Conservation (phyloP, 176 grass and related monocot genomes). For the Triticum timopheevii region DNA sequence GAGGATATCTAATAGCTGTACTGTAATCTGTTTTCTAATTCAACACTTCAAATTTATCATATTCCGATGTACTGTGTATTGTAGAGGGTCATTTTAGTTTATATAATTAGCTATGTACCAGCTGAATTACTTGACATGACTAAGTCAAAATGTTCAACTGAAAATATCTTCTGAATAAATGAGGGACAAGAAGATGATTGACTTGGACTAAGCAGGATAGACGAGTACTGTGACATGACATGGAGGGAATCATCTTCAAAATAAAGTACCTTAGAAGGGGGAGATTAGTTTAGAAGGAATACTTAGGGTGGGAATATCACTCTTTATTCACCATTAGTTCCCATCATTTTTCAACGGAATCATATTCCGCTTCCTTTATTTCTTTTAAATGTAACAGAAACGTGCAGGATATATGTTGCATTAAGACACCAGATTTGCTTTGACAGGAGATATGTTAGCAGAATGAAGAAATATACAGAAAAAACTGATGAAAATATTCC, state of each 20-base stretch:
- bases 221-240: background rate
- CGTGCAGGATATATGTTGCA: background rate
- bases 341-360: background rate
- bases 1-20: background rate
- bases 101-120: background rate
- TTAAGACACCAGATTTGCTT: background rate
- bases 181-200: background rate
- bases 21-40: background rate
- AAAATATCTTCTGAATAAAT: background rate
- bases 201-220: background rate
- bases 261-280: background rate
- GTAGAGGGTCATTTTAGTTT: background rate
- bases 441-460: background rate
- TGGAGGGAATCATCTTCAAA: background rate
- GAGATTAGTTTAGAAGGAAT: background rate
- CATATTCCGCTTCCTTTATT: background rate
- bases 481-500: constrained; percentile 29
- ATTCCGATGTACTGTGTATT: background rate
- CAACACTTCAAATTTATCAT: background rate
- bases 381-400: background rate
- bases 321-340: constrained; percentile 8
- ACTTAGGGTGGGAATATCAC: background rate
- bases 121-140: background rate
- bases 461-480: background rate
- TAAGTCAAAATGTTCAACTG: constrained; percentile 3